Evolutionary conservation across 805 yeast genomes (phyloP), one percentile per base, ranked within the genome.

Genomic region (Candida andamanensis): DNA sequence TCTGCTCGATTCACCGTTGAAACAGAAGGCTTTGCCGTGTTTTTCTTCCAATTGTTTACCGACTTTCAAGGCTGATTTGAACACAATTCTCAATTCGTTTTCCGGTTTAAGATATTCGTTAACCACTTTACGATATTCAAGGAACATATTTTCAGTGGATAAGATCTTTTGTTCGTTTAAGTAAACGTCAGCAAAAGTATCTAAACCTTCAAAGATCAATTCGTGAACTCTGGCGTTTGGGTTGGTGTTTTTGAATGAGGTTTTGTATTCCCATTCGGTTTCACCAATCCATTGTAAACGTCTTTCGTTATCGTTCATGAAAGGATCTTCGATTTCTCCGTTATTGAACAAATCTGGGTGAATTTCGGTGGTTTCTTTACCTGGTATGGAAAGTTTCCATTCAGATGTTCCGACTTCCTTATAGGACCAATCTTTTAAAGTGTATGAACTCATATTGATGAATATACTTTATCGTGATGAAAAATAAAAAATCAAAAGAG

Each of bases 261-360:
- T 29, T 29, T 43, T 37, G 44, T 72, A 73, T 40, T 69, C 74
- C 78, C 78, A 73, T 30, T 60, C 68, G n/a, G 39, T 42, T 28
- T 65, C 63, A 3, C 68, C 72, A 4, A 72, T 68, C 77, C 77
- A 73, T 48, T 70, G 76, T 7, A 69, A 66, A 4, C 41, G 35
- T 13, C 46, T 46, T 40, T 69, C 77, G 40, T 71, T 70, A 36
- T 45, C 39, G 37, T 68, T 69, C 2, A 53, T 18, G 38, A 66
- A 68, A 0, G 77, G 78, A 39, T 72, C 72, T 3, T 64, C 62
- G 18, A 72, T 69, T 24, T 50, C 43, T 1, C 54, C 50, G 33
- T 61, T 50, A 21, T 47, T 50, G 18, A 64, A 34, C 28, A 72
- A 46, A 42, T 72, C 78, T 3, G 58, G 57, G 40, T 58, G 63